Base-by-base conservation (phyloP, 139 green algal species). In the Micromonas commoda region DNA sequence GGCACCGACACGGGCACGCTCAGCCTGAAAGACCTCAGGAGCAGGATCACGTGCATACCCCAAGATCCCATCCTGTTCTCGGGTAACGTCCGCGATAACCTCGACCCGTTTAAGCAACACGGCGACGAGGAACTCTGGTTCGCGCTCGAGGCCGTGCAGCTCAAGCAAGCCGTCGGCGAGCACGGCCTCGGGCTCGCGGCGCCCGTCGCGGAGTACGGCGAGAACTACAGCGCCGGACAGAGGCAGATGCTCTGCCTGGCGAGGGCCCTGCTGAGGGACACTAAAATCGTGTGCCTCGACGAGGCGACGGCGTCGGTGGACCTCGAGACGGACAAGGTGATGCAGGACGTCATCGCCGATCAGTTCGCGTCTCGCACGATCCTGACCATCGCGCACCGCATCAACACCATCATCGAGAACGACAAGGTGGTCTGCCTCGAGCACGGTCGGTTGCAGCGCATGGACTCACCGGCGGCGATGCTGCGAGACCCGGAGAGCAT, bases 221-320 rank as follows among this genome's bases (percentile, higher is more conserved):
- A 86, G 33, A 96, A 96, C 83, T 93, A 93, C 70, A 87, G 71
- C 6, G 78, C 91, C 76, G 93, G 93, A 6, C 91, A 97, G 89
- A 85, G 91, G 37, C 93, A 98, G 89, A 86, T 97, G 39, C 83
- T 98, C 53, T 97, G 92, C 86, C 84, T 97, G 76, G 93, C 91
- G 0, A 87, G 93, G 19, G 93, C 93, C 16, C 88, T 97, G 76
- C 76, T 96, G 54, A 85, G 85, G 72, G 73, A 83, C 66, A 87
- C 83, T 0, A 85, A 81, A 31, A 83, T 98, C 32, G 81, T 97
- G n/a, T 92, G 97, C 82, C 82, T 95, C 68, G 94, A 98, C 77
- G 94, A 87, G 54, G 94, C 94, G 2, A 98, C 94, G 26, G 91
- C 93, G 28, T 86, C 78, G 3, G 91, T 97, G 28, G 94, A 98